Evolutionary conservation across 352 stramenopile genomes (phyloP).

Genomic region (Pythium aphanidermatum): DNA sequence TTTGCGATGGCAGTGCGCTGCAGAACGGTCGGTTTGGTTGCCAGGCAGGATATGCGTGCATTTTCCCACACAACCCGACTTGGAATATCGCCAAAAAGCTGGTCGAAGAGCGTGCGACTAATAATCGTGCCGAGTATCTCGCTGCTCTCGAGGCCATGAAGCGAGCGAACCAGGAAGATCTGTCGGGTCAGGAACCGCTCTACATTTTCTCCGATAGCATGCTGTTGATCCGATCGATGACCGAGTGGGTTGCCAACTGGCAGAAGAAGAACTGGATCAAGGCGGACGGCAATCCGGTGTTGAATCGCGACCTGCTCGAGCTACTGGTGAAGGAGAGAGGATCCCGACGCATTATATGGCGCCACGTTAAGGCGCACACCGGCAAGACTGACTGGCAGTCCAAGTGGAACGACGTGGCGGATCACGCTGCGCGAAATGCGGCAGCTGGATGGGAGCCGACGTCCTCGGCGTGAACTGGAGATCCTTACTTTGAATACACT

Average conservation of each 20-base stretch:
- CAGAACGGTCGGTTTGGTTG: conserved; percentile 49
- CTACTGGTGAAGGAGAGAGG: conserved; percentile 37
- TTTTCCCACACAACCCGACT: conserved; percentile 54
- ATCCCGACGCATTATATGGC: conserved; percentile 46
- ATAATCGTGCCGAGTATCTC: conserved; percentile 21
- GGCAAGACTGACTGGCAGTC: conserved; percentile 54
- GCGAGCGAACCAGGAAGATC: conserved; percentile 52
- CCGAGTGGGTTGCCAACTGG: conserved; percentile 61
- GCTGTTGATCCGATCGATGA: conserved; percentile 78
- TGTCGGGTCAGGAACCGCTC: conserved; percentile 23
- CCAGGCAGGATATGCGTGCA: conserved; percentile 60
- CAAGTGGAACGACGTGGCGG: conserved; percentile 69
- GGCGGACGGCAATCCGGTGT: conserved; percentile 36
- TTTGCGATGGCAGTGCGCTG: conserved; percentile 71
- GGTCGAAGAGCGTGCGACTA: conserved; percentile 15
- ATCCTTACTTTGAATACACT: not conserved
- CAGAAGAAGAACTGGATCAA: conserved; percentile 60
- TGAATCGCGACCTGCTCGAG: conserved; percentile 69
- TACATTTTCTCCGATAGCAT: conserved; percentile 79
- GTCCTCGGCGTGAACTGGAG: not conserved
- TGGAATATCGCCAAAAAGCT: conserved; percentile 54
- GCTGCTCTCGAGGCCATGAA: conserved; percentile 59
- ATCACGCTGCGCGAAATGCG: conserved; percentile 38
- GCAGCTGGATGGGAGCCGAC: conserved; percentile 20
- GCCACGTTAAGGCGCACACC: conserved; percentile 61